These are phyloP conservation scores for Trichomonas vaginalis DNA, from an alignment of 208 protist genomes.

Conservation along the genomic window DNA sequence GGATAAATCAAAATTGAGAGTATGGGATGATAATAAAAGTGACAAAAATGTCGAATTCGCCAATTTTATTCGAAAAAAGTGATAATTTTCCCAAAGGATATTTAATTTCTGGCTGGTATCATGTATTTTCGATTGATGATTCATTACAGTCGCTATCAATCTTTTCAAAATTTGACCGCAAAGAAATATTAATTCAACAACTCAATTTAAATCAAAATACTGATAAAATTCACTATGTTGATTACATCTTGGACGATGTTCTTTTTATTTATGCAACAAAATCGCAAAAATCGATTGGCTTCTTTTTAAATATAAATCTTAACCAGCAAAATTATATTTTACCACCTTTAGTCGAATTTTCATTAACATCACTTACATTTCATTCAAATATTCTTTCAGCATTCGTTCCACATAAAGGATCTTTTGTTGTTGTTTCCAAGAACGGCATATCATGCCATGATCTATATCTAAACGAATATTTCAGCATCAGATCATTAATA, in stretches of 20 bases:
- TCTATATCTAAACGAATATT: neutral
- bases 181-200: neutral
- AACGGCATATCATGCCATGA: neutral
- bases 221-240: neutral
- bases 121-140: too few species aligned
- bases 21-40: too few species aligned
- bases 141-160: neutral
- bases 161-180: neutral
- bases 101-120: too few species aligned
- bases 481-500: neutral
- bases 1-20: too few species aligned
- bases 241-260: neutral
- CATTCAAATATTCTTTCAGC: neutral
- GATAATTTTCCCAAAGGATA: too few species aligned
- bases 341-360: neutral
- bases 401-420: neutral
- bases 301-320: neutral
- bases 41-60: too few species aligned
- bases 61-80: too few species aligned
- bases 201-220: neutral
- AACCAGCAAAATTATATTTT: neutral
- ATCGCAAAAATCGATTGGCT: neutral
- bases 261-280: neutral
- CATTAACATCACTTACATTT: neutral
- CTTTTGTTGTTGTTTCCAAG: neutral